Evolutionary conservation across 768 basidiomycete genomes (phyloP), one percentile per base, ranked within the genome.

Genomic region (Tulasnella sp.): DNA sequence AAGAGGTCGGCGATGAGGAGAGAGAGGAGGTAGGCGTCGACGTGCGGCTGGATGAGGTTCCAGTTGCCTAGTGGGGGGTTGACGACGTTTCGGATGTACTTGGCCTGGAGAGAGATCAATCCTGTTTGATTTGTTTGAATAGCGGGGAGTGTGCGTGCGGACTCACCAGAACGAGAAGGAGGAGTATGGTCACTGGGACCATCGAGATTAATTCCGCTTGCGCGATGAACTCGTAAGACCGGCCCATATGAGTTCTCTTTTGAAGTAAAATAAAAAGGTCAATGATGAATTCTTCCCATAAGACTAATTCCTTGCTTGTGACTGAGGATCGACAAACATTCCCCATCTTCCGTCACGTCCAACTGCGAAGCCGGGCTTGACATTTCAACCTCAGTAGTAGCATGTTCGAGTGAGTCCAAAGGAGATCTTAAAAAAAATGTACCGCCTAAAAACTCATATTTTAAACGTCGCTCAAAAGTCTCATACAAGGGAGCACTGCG

Each of bases 131-230:
- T n/a, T n/a, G n/a, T n/a, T n/a, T n/a, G n/a, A n/a, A n/a, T n/a
- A n/a, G n/a, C n/a, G n/a, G n/a, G n/a, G n/a, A n/a, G n/a, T n/a
- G n/a, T n/a, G n/a, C n/a, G n/a, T n/a, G n/a, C n/a, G n/a, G n/a
- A 64, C 71, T 34, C 29, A 66, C 71, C 22, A 63, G 34, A 34
- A 63, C 63, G 29, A 40, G 36, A 12, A 39, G 19, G 22, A 72
- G 29, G 19, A 73, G 42, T 11, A 59, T 9, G 14, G 67, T 16
- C n/a, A 73, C 72, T 3, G 72, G 67, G 9, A 68, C 41, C 14
- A 26, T 62, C 0, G 72, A 73, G 40, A 73, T 73, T 17, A 73
- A 32, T 5, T 66, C 72, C 4, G 72, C 39, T 26, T 68, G 72
- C 22, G 65, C 64, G 39, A 73, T 68, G 37, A 73, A 67, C 72